A percentile compares a stretch with the other conserved stretches of the same genome.
Conservation (phyloP, 2,329 filamentous ascomycete species). For the Colletotrichum sp. region DNA sequence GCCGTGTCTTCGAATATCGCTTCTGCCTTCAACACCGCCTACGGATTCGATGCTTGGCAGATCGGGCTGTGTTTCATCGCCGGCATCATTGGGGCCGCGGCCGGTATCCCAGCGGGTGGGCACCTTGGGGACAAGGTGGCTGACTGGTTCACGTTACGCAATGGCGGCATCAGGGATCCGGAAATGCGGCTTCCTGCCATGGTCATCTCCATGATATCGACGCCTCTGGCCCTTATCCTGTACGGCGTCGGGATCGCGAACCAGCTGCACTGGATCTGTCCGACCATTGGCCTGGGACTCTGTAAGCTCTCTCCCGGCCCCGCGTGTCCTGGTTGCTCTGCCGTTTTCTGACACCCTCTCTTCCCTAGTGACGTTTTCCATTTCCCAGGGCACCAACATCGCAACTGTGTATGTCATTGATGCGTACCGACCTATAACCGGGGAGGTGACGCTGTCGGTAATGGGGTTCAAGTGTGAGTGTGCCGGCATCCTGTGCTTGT, state of each 20-base stretch:
- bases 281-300: conserved; percentile 59
- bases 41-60: conserved; percentile 49
- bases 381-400: conserved; percentile 60
- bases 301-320: conserved; percentile 37
- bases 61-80: conserved; percentile 57
- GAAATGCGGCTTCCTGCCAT: conserved; percentile 65
- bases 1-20: conserved; percentile 60
- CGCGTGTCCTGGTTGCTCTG: not conserved
- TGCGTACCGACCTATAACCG: conserved; percentile 60
- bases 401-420: conserved; percentile 63
- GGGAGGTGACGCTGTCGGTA: conserved; percentile 58
- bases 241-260: conserved; percentile 53
- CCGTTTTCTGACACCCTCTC: not conserved
- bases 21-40: conserved; percentile 44
- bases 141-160: conserved; percentile 53
- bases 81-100: conserved; percentile 49
- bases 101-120: conserved; percentile 57
- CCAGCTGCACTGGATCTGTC: conserved; percentile 58
- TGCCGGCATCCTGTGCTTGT: not conserved
- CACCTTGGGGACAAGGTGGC: conserved; percentile 51
- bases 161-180: conserved; percentile 61
- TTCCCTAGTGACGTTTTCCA: conserved; percentile 55
- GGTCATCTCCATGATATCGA: conserved; percentile 53
- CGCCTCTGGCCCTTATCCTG: conserved; percentile 48
- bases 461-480: conserved; percentile 60